Percentiles rank a stretch among this genome's conserved stretches.
phyloP scores from a whole-genome alignment of 2,329 filamentous ascomycete genomes.

The Diaporthe caulivora region DNA sequence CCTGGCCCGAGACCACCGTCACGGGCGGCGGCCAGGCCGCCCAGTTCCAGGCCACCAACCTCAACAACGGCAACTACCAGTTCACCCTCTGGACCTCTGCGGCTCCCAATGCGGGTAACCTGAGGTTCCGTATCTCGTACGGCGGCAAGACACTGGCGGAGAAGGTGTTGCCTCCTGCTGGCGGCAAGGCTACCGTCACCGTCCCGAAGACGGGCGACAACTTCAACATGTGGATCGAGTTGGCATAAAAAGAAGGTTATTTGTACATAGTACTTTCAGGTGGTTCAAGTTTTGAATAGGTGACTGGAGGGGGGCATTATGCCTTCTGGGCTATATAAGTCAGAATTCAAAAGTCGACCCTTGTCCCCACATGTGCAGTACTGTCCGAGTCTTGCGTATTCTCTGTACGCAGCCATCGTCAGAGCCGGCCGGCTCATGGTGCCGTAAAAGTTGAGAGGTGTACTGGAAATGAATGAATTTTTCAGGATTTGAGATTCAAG shows the following conservation, averaged over 20 bases:
- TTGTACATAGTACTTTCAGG: not conserved
- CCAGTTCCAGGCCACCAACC: conserved; percentile 9
- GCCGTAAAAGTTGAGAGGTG: too few relatives aligned
- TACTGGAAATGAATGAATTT: too few relatives aligned
- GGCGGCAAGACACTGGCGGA: not conserved
- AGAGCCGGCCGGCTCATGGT: too few relatives aligned
- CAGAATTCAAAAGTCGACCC: too few relatives aligned
- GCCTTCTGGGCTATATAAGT: too few relatives aligned
- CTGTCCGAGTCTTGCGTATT: too few relatives aligned
- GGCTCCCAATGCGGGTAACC: not conserved
- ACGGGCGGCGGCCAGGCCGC: not conserved
- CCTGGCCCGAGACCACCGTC: not conserved
- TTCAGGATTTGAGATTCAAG: too few relatives aligned
- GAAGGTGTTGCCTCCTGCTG: not conserved
- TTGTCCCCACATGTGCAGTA: too few relatives aligned
- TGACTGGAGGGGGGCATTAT: not conserved
- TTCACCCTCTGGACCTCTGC: conserved; percentile 11
- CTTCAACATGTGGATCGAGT: conserved; percentile 2
- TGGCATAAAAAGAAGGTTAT: not conserved
- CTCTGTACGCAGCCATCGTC: too few relatives aligned
- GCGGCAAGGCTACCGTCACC: not conserved
- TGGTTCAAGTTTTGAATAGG: not conserved
- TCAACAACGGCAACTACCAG: conserved; percentile 6
- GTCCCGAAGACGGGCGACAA: conserved; percentile 5
- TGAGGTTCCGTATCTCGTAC: conserved; percentile 10